A percentile compares a stretch with the other conserved stretches of the same genome.
phyloP scores from a whole-genome alignment of 1,284 basidiomycete species.

The Microbotryum saponariae region DNA sequence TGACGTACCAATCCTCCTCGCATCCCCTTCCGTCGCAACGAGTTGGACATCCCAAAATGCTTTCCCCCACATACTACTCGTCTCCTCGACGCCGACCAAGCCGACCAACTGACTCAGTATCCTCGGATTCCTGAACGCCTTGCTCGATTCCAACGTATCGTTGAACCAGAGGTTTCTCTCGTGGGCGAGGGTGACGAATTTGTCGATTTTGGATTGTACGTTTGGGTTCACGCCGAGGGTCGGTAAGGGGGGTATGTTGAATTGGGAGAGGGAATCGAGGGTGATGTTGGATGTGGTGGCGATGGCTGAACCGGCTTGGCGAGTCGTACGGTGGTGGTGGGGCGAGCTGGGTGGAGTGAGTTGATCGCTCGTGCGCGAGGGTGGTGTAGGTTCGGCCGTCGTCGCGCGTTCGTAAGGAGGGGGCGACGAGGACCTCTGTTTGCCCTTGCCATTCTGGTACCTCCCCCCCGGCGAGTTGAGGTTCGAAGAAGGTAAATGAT shows the following conservation, averaged over 20 bases:
- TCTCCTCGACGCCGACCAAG: conserved; percentile 72
- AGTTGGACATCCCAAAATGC: conserved; percentile 54
- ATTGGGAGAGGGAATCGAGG: background rate
- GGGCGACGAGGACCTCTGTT: conserved; percentile 15
- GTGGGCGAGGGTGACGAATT: conserved; percentile 59
- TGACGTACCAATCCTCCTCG: conserved; percentile 54
- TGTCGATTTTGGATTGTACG: conserved; percentile 62
- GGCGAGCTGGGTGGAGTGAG: background rate
- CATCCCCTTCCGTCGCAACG: conserved; percentile 6
- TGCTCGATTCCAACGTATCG: conserved; percentile 78
- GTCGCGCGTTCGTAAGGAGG: conserved; percentile 10
- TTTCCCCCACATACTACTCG: conserved; percentile 65
- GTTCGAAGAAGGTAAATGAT: background rate
- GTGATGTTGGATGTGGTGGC: too few relatives aligned
- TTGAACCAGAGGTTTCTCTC: conserved; percentile 81
- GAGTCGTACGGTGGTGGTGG: too few relatives aligned
- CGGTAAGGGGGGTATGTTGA: background rate
- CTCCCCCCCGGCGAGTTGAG: background rate
- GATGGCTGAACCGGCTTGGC: background rate
- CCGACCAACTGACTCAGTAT: conserved; percentile 86
- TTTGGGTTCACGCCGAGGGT: background rate
- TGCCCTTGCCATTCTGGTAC: conserved; percentile 1
- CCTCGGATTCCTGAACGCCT: conserved; percentile 88
- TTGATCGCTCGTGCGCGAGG: background rate
- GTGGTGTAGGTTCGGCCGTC: background rate